Evolutionary conservation across 495 filamentous ascomycete genomes (phyloP).

Genomic region (Aspergillus incahuasiensis): DNA sequence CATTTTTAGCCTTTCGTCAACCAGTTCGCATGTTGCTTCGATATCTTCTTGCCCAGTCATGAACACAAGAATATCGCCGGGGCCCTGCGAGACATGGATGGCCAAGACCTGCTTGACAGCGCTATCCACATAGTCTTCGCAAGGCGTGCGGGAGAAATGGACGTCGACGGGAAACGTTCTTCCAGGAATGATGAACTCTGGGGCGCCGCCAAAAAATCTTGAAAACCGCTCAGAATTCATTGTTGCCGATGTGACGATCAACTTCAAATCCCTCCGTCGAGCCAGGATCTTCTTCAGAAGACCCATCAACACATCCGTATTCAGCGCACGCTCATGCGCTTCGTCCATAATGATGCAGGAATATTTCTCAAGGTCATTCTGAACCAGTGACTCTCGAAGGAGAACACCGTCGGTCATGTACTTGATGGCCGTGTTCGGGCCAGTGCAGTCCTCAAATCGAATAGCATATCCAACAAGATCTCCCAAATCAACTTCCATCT

Average conservation of each 20-base stretch:
- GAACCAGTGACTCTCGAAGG: constrained; percentile 85
- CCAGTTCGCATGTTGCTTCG: constrained; percentile 88
- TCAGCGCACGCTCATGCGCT: constrained; percentile 93
- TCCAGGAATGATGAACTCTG: constrained; percentile 94
- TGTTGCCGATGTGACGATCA: constrained; percentile 97
- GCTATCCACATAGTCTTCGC: constrained; percentile 96
- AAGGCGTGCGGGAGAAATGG: constrained; percentile 91
- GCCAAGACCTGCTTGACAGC: constrained; percentile 94
- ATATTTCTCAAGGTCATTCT: constrained; percentile 91
- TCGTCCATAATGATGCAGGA: constrained; percentile 99
- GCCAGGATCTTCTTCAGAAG: constrained; percentile 95
- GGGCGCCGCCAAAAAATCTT: constrained; percentile 94
- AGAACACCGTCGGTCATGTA: constrained; percentile 99
- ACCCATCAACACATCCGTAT: constrained; percentile 97
- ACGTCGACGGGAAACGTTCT: constrained; percentile 96
- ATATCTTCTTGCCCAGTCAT: constrained; percentile 99
- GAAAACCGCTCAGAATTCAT: constrained; percentile 98
- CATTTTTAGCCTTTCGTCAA: constrained; percentile 82
- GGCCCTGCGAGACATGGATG: constrained; percentile 91
- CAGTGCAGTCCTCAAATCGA: constrained; percentile 97
- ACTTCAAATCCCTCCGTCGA: constrained; percentile 82
- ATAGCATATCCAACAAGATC: constrained; percentile 93
- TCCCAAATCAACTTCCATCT: constrained; percentile 97
- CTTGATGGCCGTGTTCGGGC: constrained; percentile 90
- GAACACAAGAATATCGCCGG: constrained; percentile 94